Conservation (phyloP, 106 monocot genomes). For the Apostasia shenzhenica region DNA sequence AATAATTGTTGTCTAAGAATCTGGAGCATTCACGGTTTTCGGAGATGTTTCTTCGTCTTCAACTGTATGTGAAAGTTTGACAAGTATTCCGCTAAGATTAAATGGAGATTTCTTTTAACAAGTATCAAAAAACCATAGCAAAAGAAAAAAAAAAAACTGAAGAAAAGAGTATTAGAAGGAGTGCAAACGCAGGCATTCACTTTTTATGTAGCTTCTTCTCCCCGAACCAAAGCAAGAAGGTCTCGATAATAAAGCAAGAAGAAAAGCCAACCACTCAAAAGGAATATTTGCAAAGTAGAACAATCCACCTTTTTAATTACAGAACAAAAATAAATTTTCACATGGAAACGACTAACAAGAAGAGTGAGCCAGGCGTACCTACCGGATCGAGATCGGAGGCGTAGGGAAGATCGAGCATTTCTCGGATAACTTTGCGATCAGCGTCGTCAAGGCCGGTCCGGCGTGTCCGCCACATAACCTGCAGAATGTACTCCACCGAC, state of each 20-base stretch:
- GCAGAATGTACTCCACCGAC: conserved; percentile 85
- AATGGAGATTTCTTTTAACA: background rate
- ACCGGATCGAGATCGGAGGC: conserved; percentile 76
- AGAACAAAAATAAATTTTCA: background rate
- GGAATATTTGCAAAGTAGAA: no score
- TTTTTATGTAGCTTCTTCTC: no score
- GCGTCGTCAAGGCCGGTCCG: conserved; percentile 76
- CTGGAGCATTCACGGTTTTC: no score
- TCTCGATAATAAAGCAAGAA: background rate
- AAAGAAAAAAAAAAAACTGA: background rate
- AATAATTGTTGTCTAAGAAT: no score
- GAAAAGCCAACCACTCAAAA: no score
- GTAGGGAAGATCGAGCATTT: conserved; percentile 45
- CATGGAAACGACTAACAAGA: background rate
- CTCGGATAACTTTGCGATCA: conserved; percentile 55
- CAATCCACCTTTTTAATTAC: background rate
- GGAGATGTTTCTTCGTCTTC: no score
- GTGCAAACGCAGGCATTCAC: no score
- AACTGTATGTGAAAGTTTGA: no score
- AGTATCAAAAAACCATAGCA: background rate
- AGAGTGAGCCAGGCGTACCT: background rate
- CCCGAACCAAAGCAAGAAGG: background rate
- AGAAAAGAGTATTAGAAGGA: no score
- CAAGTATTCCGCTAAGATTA: background rate
- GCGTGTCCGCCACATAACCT: conserved; percentile 80